Base-by-base conservation (phyloP, 2,329 filamentous ascomycete genomes). In the Tolypocladium amazonense region DNA sequence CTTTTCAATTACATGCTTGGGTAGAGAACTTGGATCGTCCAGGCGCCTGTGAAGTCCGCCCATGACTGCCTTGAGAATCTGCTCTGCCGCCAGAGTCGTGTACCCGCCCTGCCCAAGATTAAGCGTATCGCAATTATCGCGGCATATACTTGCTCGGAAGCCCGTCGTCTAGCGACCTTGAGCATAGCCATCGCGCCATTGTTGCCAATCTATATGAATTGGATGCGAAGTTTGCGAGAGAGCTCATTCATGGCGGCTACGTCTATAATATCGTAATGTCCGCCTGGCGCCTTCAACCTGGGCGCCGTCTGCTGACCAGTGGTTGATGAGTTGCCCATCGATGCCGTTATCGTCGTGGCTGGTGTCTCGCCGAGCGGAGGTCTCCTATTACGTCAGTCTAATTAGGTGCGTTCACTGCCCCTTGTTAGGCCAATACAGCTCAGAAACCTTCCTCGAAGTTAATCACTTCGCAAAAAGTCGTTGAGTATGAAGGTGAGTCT, bases 81-180 rank as follows among this genome's bases (percentile, higher is more conserved):
- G 85, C 2, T 90, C 84, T 0, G 81, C 87, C 1, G 84, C 86
- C 54, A 97, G 76, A 11, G 65, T 66, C 7, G 63, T 64, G 70
- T 60, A 60, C 69, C 68, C 68, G 63, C 20, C 76, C 30, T 75
- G 75, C 27, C 77, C 82, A 79, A 88, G 96, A 0, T 89, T 88
- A 38, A 92, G 87, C 0, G 92, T 96, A 73, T 97, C 93, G 20
- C 97, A 91, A 68, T 97, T 97, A 74, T 97, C 93, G 25, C 93
- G 79, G 20, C 93, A 71, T 18, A 33, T 60, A 25, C 37, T 79
- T 76, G 37, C 80, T 75, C 33, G 78, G 76, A 20, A 82, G 68
- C 50, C 81, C 77, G 70, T 97, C 89, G 69, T 97, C 93, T 8
- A 97, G 79, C 55, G 86, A n/a, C 79, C 65, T 82, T 76, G 45